Evolutionary conservation across 371 early-diverging fungal genomes (phyloP).

Genomic region (Dichotomocladium elegans): DNA sequence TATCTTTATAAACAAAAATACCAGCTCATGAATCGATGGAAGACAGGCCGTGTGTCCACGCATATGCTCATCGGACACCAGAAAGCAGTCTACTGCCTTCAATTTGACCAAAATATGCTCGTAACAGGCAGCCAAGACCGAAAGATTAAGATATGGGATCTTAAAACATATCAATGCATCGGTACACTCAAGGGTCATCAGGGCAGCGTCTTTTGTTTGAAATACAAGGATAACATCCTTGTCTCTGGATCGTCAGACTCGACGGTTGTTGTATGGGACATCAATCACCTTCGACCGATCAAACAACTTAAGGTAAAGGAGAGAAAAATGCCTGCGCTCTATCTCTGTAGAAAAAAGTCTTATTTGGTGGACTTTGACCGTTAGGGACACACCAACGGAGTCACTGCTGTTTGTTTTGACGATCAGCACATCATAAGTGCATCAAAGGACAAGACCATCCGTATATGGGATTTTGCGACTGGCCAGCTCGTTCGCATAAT

Average conservation of each 20-base stretch:
- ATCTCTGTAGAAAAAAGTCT: background rate
- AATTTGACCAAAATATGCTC: constrained; percentile 77
- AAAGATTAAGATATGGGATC: constrained; percentile 79
- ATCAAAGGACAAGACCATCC: constrained; percentile 90
- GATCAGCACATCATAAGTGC: constrained; percentile 73
- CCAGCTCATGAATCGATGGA: constrained; percentile 14
- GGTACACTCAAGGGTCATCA: constrained; percentile 80
- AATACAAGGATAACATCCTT: constrained; percentile 74
- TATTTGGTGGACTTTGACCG: background rate
- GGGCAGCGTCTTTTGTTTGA: constrained; percentile 87
- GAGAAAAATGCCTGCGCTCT: background rate
- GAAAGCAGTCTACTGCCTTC: constrained; percentile 94
- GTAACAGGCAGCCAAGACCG: constrained; percentile 93
- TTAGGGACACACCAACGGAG: constrained; percentile 69
- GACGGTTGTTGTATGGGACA: constrained; percentile 85
- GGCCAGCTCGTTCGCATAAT: constrained; percentile 58
- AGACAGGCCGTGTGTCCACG: constrained; percentile 2
- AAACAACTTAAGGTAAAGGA: constrained; percentile 36
- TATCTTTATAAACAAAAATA: constrained; percentile 30
- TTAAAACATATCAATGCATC: constrained; percentile 56
- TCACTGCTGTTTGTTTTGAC: constrained; percentile 81
- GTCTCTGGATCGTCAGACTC: constrained; percentile 92
- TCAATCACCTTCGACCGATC: constrained; percentile 35
- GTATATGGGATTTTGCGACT: constrained; percentile 69
- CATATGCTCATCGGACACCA: constrained; percentile 64